phyloP scores from a whole-genome alignment of 306 rosid genomes.

The Cucurbita pepo region DNA sequence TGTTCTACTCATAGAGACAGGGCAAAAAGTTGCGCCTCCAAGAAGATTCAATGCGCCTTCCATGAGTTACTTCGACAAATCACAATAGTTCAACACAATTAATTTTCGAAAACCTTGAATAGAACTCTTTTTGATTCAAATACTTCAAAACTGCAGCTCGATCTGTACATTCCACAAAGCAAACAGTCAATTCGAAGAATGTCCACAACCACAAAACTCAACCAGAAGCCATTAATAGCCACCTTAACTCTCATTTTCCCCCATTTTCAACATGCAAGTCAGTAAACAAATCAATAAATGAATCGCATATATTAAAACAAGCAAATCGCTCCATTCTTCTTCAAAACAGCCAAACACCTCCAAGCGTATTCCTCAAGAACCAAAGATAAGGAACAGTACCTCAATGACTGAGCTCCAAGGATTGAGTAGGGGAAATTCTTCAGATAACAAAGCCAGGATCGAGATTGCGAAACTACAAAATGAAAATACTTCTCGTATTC shows the following conservation, averaged over 20 bases:
- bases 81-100: not conserved
- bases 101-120: not conserved
- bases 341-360: not conserved
- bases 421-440: not conserved
- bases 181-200: not conserved
- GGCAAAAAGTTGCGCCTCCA: conserved; percentile 16
- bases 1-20: not conserved
- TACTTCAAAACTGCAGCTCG: conserved; percentile 1
- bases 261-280: not conserved
- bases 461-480: not conserved
- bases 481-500: not conserved
- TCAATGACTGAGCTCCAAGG: not conserved
- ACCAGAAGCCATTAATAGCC: not conserved
- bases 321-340: not conserved
- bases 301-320: not conserved
- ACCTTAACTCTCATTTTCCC: not conserved
- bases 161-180: not conserved
- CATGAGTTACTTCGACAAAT: conserved; percentile 39
- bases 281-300: not conserved
- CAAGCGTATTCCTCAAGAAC: too few relatives aligned
- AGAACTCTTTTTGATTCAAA: not conserved
- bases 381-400: not conserved
- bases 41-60: conserved; percentile 28
- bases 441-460: not conserved
- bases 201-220: not conserved